Conservation (phyloP, 768 basidiomycete genomes). For the Boletus huronensis region DNA sequence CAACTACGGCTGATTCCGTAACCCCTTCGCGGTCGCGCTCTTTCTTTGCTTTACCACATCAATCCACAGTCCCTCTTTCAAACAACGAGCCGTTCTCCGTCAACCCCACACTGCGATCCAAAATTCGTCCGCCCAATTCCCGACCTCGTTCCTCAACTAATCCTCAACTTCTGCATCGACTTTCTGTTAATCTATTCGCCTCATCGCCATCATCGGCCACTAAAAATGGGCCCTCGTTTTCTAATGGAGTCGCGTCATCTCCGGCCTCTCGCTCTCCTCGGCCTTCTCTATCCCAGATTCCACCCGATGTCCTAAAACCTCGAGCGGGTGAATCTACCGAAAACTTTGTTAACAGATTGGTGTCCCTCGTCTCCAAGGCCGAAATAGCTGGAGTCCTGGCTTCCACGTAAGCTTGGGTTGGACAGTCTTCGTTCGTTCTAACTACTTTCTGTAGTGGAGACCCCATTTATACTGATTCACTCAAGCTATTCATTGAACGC, state of each 20-base stretch:
- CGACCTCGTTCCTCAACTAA: slow-evolving; percentile 55
- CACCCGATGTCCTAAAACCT: slow-evolving; percentile 50
- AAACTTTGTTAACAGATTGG: slow-evolving; percentile 63
- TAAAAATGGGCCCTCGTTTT: slow-evolving; percentile 11
- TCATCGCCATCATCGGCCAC: slow-evolving; percentile 37
- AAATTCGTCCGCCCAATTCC: slow-evolving; percentile 34
- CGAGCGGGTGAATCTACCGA: slow-evolving; percentile 65
- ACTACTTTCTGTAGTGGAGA: slow-evolving; percentile 52
- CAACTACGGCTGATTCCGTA: slow-evolving; percentile 42
- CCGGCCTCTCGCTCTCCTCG: slow-evolving; percentile 41
- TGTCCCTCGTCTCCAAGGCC: slow-evolving; percentile 61
- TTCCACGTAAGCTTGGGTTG: slow-evolving; percentile 54
- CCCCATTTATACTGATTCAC: slow-evolving; percentile 61
- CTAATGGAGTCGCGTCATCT: slow-evolving; percentile 17
- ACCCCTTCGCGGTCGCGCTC: slow-evolving; percentile 30
- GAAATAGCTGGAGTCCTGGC: slow-evolving; percentile 82
- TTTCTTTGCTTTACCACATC: slow-evolving; percentile 27
- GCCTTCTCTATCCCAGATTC: slow-evolving; percentile 41
- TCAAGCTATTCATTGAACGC: slow-evolving; percentile 65
- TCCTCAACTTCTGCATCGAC: slow-evolving; percentile 64
- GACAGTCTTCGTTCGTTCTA: slow-evolving; percentile 2
- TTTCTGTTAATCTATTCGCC: slow-evolving; percentile 64
- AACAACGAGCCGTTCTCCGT: not conserved
- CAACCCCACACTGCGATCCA: slow-evolving; percentile 11
- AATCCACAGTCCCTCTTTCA: slow-evolving; percentile 12